A percentile compares a stretch with the other conserved stretches of the same genome.
phyloP scores from a whole-genome alignment of 2,329 filamentous ascomycete species.

The Phialophora tarda region DNA sequence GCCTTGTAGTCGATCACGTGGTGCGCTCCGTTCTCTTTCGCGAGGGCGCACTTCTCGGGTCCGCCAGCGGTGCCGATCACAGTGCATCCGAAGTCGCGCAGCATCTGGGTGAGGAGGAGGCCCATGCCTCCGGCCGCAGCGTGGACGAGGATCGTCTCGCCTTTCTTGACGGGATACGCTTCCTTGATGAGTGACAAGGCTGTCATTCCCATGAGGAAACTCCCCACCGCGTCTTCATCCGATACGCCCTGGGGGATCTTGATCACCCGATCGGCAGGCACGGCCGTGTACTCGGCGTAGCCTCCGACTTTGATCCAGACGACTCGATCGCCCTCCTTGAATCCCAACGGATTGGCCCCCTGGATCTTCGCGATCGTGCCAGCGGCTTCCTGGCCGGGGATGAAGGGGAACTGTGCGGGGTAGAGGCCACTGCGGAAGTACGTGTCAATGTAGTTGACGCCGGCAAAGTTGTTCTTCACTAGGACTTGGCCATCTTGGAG shows the following conservation, averaged over 20 bases:
- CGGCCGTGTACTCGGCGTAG: conserved; percentile 66
- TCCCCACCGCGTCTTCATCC: conserved; percentile 69
- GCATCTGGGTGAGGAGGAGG: conserved; percentile 71
- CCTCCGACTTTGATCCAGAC: conserved; percentile 66
- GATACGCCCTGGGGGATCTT: conserved; percentile 68
- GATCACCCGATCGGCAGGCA: conserved; percentile 60
- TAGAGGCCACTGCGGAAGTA: conserved; percentile 91
- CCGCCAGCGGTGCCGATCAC: conserved; percentile 81
- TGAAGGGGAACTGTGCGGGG: conserved; percentile 67
- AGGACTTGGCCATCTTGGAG: conserved; percentile 74
- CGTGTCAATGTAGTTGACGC: conserved; percentile 89
- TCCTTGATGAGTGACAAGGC: conserved; percentile 80
- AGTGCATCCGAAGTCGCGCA: conserved; percentile 73
- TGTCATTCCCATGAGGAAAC: conserved; percentile 80
- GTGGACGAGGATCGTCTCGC: conserved; percentile 82
- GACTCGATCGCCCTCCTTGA: conserved; percentile 72
- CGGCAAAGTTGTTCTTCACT: conserved; percentile 78
- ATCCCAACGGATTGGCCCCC: conserved; percentile 56
- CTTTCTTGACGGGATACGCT: conserved; percentile 70
- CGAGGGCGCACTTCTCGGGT: conserved; percentile 72
- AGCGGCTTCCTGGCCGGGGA: conserved; percentile 78
- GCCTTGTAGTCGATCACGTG: conserved; percentile 80
- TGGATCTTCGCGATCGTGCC: conserved; percentile 71
- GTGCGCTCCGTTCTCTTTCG: conserved; percentile 72
- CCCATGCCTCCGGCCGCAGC: conserved; percentile 86